These are phyloP conservation scores for Elaeagnus macrophylla DNA, from an alignment of 306 rosid genomes.

Conservation along the genomic window DNA sequence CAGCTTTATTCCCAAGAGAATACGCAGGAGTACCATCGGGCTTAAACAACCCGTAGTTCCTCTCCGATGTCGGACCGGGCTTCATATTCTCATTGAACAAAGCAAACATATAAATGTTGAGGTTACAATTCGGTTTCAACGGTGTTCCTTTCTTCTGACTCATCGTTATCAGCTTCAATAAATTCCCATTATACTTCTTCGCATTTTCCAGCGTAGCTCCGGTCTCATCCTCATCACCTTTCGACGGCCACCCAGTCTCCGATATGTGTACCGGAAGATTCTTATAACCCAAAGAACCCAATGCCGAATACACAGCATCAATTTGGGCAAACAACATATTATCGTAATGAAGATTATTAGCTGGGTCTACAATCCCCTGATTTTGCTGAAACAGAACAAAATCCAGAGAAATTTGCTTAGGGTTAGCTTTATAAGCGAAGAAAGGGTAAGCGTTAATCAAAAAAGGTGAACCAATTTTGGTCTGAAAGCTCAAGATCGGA, in stretches of 20 bases:
- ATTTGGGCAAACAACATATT: slow-evolving; percentile 93
- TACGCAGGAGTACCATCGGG: slow-evolving; percentile 80
- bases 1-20: slow-evolving; percentile 32
- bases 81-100: slow-evolving; percentile 91
- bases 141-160: slow-evolving; percentile 69
- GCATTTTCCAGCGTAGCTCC: slow-evolving; percentile 84
- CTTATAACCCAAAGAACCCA: slow-evolving; percentile 40
- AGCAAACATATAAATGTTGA: slow-evolving; percentile 86
- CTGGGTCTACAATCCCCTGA: slow-evolving; percentile 61
- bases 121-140: slow-evolving; percentile 51
- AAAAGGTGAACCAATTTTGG: slow-evolving; percentile 77
- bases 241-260: slow-evolving; percentile 98
- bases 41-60: slow-evolving; percentile 84
- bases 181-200: slow-evolving; percentile 75
- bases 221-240: slow-evolving; percentile 67
- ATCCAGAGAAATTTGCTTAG: slow-evolving; percentile 61
- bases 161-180: slow-evolving; percentile 34
- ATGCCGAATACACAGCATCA: slow-evolving; percentile 78
- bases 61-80: slow-evolving; percentile 89
- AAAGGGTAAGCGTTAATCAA: slow-evolving; percentile 91
- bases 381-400: slow-evolving; percentile 80
- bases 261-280: slow-evolving; percentile 81
- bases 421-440: slow-evolving; percentile 75
- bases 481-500: slow-evolving; percentile 62
- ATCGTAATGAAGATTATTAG: slow-evolving; percentile 65